These are phyloP conservation scores for Sarcomyxa edulis DNA, from an alignment of 768 basidiomycete genomes.

Conservation along the genomic window DNA sequence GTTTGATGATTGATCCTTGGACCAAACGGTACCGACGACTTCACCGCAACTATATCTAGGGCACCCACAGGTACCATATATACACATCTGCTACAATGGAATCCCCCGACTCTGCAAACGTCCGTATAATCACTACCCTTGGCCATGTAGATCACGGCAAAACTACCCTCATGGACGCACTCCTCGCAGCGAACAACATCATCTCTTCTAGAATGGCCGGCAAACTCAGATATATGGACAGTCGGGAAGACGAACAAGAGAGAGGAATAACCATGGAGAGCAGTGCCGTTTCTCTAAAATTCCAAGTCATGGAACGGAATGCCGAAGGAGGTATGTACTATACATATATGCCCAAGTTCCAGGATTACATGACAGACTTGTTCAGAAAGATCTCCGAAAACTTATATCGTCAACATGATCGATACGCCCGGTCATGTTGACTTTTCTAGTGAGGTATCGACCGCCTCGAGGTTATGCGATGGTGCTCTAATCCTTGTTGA, in stretches of 20 bases:
- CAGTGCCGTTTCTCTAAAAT: conserved; percentile 87
- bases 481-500: conserved; percentile 95
- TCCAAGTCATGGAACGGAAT: conserved; percentile 66
- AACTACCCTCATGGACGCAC: conserved; percentile 90
- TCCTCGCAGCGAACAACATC: conserved; percentile 96
- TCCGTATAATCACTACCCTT: conserved; percentile 79
- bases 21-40: too few relatives aligned
- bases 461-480: conserved; percentile 89
- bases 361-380: conserved; percentile 27
- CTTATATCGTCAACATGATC: conserved; percentile 90
- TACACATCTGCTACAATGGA: too few relatives aligned
- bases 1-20: too few relatives aligned
- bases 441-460: conserved; percentile 95
- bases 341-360: conserved; percentile 6
- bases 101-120: conserved; percentile 37
- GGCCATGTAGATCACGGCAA: conserved; percentile 97
- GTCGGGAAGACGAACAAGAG: conserved; percentile 95
- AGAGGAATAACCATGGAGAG: conserved; percentile 99
- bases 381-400: conserved; percentile 53
- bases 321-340: conserved; percentile 49
- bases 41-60: too few relatives aligned
- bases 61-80: too few relatives aligned
- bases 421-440: conserved; percentile 99
- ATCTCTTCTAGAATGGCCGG: conserved; percentile 94
- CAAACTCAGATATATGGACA: conserved; percentile 93